Conservation (phyloP, 306 rosid species). For the Neltuma alba region DNA sequence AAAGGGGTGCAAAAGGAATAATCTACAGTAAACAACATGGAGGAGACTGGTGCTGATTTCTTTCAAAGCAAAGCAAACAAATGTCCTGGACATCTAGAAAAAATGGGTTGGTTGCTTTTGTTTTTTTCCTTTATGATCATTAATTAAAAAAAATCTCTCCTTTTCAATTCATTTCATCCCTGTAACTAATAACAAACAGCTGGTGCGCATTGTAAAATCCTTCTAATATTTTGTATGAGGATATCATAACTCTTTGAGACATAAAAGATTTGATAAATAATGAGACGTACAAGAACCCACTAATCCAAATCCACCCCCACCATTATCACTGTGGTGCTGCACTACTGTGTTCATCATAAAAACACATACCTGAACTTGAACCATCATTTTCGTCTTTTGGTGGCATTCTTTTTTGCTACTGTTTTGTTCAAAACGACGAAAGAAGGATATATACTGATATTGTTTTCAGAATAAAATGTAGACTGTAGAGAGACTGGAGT, state of each 20-base stretch:
- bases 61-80: background rate
- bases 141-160: background rate
- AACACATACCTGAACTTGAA: conserved; percentile 13
- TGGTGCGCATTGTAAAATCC: background rate
- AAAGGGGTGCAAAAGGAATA: conserved; percentile 38
- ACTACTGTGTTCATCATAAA: background rate
- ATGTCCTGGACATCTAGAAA: background rate
- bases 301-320: background rate
- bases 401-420: conserved; percentile 22
- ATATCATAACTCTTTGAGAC: background rate
- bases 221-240: background rate
- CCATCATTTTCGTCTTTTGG: background rate
- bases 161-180: background rate
- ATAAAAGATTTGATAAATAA: background rate
- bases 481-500: background rate
- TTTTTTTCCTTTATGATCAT: background rate
- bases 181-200: background rate
- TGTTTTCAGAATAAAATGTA: conserved; percentile 22
- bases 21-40: conserved; percentile 23
- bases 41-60: conserved; percentile 5
- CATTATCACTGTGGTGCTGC: background rate
- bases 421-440: conserved; percentile 37
- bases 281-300: background rate
- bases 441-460: conserved; percentile 23
- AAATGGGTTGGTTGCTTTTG: background rate